Evolutionary conservation across 2,329 filamentous ascomycete genomes (phyloP).

Genomic region (Daldinia eschscholtzii): DNA sequence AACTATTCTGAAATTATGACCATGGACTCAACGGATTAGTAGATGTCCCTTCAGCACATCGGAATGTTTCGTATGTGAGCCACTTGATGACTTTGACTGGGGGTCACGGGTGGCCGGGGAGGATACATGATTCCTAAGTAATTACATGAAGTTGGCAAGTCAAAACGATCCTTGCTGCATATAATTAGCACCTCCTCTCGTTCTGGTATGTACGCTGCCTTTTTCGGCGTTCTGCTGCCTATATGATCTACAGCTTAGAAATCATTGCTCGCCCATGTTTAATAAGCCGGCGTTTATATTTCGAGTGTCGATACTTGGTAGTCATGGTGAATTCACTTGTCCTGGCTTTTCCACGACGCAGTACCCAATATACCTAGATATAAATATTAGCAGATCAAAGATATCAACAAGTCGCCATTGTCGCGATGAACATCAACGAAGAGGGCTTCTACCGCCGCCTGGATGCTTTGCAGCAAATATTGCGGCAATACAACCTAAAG

Average conservation of each 20-base stretch:
- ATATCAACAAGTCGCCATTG: no score
- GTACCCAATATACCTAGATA: not conserved
- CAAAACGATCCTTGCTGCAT: not conserved
- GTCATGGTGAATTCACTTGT: no score
- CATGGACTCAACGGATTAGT: no score
- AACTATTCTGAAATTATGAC: no score
- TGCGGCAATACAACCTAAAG: constrained; percentile 14
- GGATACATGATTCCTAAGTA: not conserved
- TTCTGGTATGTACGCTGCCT: not conserved
- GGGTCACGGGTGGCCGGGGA: not conserved
- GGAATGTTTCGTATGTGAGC: no score
- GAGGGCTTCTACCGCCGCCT: constrained; percentile 19
- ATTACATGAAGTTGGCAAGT: not conserved
- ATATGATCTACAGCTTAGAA: not conserved
- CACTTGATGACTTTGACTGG: not conserved
- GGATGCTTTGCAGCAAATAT: constrained; percentile 15
- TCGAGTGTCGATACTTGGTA: no score
- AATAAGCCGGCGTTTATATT: not conserved
- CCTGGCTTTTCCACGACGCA: not conserved
- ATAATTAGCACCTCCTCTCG: not conserved
- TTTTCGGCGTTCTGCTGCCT: no score
- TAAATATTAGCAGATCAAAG: not conserved
- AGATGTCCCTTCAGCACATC: no score
- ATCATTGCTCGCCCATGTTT: not conserved
- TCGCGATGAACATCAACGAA: constrained; percentile 21